Evolutionary conservation across 2,329 filamentous ascomycete genomes (phyloP), one percentile per base, ranked within the genome.

Genomic region (Chaetomiaceae sp.): DNA sequence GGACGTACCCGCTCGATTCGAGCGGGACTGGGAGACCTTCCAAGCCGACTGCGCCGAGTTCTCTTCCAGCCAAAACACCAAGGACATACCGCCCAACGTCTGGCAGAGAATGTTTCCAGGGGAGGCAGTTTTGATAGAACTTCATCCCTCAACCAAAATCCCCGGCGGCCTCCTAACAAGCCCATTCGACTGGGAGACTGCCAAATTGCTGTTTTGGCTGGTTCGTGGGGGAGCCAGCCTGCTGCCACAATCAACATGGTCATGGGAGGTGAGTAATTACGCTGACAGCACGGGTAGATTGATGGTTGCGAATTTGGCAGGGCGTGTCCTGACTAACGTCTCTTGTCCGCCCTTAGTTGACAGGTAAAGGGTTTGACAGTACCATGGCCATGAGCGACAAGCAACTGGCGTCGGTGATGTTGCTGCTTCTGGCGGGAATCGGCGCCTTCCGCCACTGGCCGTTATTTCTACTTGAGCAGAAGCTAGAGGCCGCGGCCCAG

Each of bases 121-220:
- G 12, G 17, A 20, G 34, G 20, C 20, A 18, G 20, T 38, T 10
- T 60, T 43, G 46, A 18, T 58, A 5, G 56, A 62, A 8, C 42
- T 63, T 3, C 56, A 64, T 39, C 58, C 52, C 5, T 19, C 11
- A 8, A 50, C 54, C 3, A 35, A 27, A 27, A 55, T 65, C 15
- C 62, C 63, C 1, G 47, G 56, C 10, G 30, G 44, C n/a, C 51
- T 65, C 9, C 47, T 65, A 3, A 43, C 37, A 6, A 58, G 57
- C 3, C 60, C 60, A 0, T 57, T 50, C n/a, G 41, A 50, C 18
- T 47, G 49, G 32, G 53, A 57, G 9, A 51, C 52, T 14, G 49
- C 52, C 9, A 56, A 51, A 22, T 38, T 55, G 10, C 46, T 60
- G 12, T 63, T 59, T 47, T 65, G 63, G 63, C 53, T 63, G 7